These are phyloP conservation scores for Fusarium floridanum DNA, from an alignment of 2,329 filamentous ascomycete species.

Conservation along the genomic window DNA sequence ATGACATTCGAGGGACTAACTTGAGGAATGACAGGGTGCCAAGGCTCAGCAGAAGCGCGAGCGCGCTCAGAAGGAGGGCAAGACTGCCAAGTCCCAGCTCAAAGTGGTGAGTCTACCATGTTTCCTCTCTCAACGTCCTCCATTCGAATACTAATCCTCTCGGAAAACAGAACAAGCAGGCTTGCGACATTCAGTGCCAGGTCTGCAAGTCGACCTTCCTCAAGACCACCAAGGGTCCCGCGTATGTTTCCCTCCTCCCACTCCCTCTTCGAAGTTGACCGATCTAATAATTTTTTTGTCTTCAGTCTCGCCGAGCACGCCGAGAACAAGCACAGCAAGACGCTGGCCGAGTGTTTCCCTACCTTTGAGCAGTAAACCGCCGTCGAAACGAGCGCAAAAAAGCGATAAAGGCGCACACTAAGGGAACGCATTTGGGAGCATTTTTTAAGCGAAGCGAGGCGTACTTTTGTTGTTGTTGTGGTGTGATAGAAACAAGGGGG, in stretches of 20 bases:
- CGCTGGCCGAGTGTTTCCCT: constrained; percentile 78
- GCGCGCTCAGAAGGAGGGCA: constrained; percentile 73
- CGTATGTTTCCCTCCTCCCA: constrained; percentile 60
- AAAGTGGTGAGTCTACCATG: constrained; percentile 67
- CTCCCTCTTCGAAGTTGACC: not conserved
- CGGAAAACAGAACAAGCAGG: constrained; percentile 72
- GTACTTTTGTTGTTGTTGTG: constrained; percentile 30
- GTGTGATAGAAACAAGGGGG: constrained; percentile 23
- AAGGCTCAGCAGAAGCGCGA: constrained; percentile 80
- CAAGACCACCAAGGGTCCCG: constrained; percentile 79
- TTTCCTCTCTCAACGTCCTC: not conserved
- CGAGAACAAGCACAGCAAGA: constrained; percentile 81
- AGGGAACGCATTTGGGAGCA: constrained; percentile 17
- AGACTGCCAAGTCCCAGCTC: constrained; percentile 74
- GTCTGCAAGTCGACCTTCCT: constrained; percentile 84
- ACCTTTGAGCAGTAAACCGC: constrained; percentile 49
- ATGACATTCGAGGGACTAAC: constrained; percentile 32
- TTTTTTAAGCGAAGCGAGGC: constrained; percentile 40
- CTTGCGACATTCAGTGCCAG: constrained; percentile 82
- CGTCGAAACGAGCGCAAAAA: not conserved
- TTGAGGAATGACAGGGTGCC: constrained; percentile 62
- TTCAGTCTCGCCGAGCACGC: constrained; percentile 77
- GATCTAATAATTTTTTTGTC: constrained; percentile 20
- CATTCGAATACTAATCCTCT: constrained; percentile 30
- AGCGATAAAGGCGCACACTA: not conserved